phyloP scores from a whole-genome alignment of 2,329 filamentous ascomycete species.

The Penicillium sp. region DNA sequence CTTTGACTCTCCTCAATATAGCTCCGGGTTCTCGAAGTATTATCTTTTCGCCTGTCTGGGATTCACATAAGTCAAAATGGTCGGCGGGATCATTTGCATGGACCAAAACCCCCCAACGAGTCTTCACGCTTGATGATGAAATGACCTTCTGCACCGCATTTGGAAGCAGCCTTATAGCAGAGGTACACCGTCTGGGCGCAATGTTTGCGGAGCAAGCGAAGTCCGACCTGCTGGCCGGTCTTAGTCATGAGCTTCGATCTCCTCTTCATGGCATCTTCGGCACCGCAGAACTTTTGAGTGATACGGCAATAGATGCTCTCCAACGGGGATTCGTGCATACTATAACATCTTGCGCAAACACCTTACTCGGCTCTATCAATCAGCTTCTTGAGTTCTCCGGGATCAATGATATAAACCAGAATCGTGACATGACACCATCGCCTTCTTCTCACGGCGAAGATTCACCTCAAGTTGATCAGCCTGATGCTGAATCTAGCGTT shows the following conservation, averaged over 20 bases:
- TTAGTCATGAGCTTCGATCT: constrained; percentile 37
- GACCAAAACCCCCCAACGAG: constrained; percentile 23
- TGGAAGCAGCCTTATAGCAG: constrained; percentile 32
- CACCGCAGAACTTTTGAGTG: constrained; percentile 28
- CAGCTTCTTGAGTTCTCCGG: constrained; percentile 34
- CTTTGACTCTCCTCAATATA: constrained; percentile 10
- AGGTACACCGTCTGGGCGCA: constrained; percentile 28
- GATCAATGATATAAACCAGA: constrained; percentile 22
- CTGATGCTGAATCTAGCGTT: constrained; percentile 13
- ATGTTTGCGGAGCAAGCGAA: constrained; percentile 32
- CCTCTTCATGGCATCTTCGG: constrained; percentile 39
- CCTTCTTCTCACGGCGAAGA: no score
- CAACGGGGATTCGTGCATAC: constrained; percentile 32
- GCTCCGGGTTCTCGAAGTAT: constrained; percentile 26
- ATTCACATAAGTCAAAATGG: constrained; percentile 32
- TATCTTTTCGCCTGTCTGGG: constrained; percentile 33
- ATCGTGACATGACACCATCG: no score
- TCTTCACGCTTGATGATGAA: constrained; percentile 25
- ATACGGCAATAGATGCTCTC: constrained; percentile 23
- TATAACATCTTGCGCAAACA: constrained; percentile 43
- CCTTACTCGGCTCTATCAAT: constrained; percentile 44
- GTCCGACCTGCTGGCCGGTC: constrained; percentile 32
- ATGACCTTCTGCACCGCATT: constrained; percentile 29
- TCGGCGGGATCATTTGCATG: constrained; percentile 29
- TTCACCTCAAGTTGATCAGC: no score